Evolutionary conservation across 163 green algal genomes (phyloP), one percentile per base, ranked within the genome.

Genomic region (Scenedesmus sp.): DNA sequence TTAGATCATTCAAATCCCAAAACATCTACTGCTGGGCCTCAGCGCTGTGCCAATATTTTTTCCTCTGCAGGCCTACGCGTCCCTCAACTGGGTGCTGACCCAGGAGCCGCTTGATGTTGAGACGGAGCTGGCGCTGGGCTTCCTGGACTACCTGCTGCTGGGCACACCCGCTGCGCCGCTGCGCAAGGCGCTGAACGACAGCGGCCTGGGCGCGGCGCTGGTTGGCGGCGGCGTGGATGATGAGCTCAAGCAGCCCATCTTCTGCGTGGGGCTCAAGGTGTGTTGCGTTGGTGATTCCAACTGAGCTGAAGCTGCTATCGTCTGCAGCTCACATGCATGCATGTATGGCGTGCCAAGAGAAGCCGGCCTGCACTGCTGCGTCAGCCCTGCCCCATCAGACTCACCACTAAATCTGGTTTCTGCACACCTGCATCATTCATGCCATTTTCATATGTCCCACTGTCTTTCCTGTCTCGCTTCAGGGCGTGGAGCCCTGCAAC

Each of bases 131-230:
- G 97, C 97, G 34, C 94, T 99, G 74, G 96, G 95, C 81, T 99
- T 99, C 96, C 95, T 99, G 64, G 98, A 99, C 95, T 98, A 99
- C 94, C 96, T 99, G 26, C 92, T 99, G 94, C 95, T 99, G 88
- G 98, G 98, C 94, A 99, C 98, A 18, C 88, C 94, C 64, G 98
- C 98, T 1, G 94, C 97, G 0, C 98, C 98, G 3, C 96, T 99
- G 94, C 94, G 97, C 87, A 98, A 99, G 95, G 97, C 97, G 26
- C 95, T 99, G 8, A 99, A 98, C 84, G 98, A 99, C 92, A 97
- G 93, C 59, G 97, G 97, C 13, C 96, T 99, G 74, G 98, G 98
- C 7, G 97, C 98, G 87, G 95, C 96, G 8, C 93, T 99, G 20
- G 97, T 99, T 55, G 98, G 98, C 20, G 97, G 97, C 15, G 98